phyloP scores from a whole-genome alignment of 371 early-diverging fungal species.

The Mucor sp. region DNA sequence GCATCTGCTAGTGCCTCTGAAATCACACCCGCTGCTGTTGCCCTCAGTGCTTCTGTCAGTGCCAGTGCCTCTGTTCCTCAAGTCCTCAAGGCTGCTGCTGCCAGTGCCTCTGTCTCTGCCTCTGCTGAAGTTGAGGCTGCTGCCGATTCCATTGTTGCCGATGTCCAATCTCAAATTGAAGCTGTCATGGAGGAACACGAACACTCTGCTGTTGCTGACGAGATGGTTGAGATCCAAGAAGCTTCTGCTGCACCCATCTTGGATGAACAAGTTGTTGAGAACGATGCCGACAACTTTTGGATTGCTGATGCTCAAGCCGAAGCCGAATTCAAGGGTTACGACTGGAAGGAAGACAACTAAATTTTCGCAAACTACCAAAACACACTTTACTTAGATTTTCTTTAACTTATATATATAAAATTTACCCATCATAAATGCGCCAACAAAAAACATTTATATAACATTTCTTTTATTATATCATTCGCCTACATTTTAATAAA shows the following conservation, averaged over 20 bases:
- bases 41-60: not conserved
- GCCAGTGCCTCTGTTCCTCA: not conserved
- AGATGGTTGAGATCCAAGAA: constrained; percentile 3
- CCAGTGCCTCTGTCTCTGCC: not conserved
- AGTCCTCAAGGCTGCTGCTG: not conserved
- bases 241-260: not conserved
- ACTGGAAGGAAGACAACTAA: constrained; percentile 6
- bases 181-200: not conserved
- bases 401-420: not conserved
- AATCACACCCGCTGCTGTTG: not conserved
- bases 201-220: not conserved
- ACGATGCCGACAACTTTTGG: constrained; percentile 7
- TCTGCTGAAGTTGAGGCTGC: too few relatives aligned
- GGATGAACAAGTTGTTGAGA: not conserved
- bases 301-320: constrained; percentile 14
- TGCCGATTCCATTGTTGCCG: not conserved
- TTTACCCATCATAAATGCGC: not conserved
- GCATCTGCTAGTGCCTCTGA: not conserved
- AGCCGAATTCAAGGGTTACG: constrained; percentile 8
- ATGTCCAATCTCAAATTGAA: not conserved
- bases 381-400: not conserved
- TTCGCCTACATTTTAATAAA: not conserved
- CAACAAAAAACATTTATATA: not conserved
- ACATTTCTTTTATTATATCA: not conserved
- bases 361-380: not conserved